Evolutionary conservation across 805 yeast species (phyloP).

Genomic region (Blastobotrys americana): DNA sequence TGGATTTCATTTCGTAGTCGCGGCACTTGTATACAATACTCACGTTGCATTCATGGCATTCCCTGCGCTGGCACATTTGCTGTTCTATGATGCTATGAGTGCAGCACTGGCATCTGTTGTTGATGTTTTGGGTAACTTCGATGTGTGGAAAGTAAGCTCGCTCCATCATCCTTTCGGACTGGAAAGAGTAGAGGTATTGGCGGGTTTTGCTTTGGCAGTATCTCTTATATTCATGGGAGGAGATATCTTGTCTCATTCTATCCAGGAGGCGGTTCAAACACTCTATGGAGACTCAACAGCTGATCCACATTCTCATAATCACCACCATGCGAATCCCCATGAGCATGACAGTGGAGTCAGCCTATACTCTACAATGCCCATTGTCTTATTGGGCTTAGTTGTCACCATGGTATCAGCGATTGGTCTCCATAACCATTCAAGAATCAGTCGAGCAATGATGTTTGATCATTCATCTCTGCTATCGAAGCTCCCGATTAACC

Average conservation of each 20-base stretch:
- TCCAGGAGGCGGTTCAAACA: conserved; percentile 59
- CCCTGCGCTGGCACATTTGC: conserved; percentile 75
- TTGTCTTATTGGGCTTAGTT: conserved; percentile 24
- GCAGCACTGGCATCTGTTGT: conserved; percentile 62
- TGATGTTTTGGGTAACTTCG: conserved; percentile 81
- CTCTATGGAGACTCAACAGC: conserved; percentile 27
- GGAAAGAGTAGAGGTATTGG: conserved; percentile 81
- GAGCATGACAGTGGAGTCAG: conserved; percentile 10
- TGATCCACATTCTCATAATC: conserved; percentile 8
- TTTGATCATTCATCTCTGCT: conserved; percentile 15
- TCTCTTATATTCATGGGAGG: conserved; percentile 86
- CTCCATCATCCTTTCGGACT: conserved; percentile 86
- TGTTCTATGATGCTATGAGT: conserved; percentile 81
- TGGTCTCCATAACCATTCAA: conserved; percentile 30
- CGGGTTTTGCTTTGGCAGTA: conserved; percentile 80
- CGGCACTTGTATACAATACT: conserved; percentile 57
- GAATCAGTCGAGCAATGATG: conserved; percentile 24
- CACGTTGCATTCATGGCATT: conserved; percentile 51
- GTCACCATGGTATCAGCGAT: conserved; percentile 32
- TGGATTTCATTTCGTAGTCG: conserved; percentile 45
- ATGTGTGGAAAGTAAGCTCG: conserved; percentile 80
- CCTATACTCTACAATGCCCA: conserved; percentile 18
- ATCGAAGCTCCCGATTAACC: conserved; percentile 21
- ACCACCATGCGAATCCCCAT: conserved; percentile 8
- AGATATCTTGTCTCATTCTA: conserved; percentile 77